Conservation (phyloP, 1,139 yeast genomes). For the Taphrina wiesneri region DNA sequence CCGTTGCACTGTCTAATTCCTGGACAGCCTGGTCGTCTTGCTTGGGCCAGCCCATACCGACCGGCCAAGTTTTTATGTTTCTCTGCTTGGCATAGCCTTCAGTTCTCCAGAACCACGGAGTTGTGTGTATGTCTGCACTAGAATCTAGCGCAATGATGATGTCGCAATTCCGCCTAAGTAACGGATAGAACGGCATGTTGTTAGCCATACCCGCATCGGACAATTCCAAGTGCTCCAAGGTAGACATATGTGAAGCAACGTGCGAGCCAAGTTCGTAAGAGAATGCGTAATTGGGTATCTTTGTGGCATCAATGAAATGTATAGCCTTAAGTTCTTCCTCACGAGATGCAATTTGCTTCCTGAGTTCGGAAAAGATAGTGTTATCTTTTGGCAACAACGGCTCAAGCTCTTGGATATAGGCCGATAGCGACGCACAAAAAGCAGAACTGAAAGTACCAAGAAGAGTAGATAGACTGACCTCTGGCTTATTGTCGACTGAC, state of each 20-base stretch:
- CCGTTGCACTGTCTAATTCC: slow-evolving; percentile 7
- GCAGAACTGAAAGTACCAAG: slow-evolving; percentile 42
- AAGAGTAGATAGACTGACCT: slow-evolving; percentile 38
- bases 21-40: slow-evolving; percentile 2
- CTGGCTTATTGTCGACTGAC: slow-evolving; percentile 37
- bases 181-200: slow-evolving; percentile 41
- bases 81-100: slow-evolving; percentile 40
- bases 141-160: slow-evolving; percentile 41
- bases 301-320: slow-evolving; percentile 40
- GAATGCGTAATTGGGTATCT: slow-evolving; percentile 40
- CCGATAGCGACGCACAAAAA: slow-evolving; percentile 41
- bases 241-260: slow-evolving; percentile 37
- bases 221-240: slow-evolving; percentile 36
- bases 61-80: slow-evolving; percentile 41
- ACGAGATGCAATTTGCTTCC: slow-evolving; percentile 36
- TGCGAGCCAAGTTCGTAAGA: slow-evolving; percentile 37
- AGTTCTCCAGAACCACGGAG: slow-evolving; percentile 41
- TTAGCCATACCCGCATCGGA: slow-evolving; percentile 43
- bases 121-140: slow-evolving; percentile 40
- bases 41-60: slow-evolving; percentile 38
- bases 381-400: slow-evolving; percentile 37
- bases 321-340: slow-evolving; percentile 39
- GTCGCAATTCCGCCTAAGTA: slow-evolving; percentile 40
- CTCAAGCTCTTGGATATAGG: slow-evolving; percentile 39
- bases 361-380: slow-evolving; percentile 31